phyloP scores from a whole-genome alignment of 768 basidiomycete species.

The Naganishia onofrii region DNA sequence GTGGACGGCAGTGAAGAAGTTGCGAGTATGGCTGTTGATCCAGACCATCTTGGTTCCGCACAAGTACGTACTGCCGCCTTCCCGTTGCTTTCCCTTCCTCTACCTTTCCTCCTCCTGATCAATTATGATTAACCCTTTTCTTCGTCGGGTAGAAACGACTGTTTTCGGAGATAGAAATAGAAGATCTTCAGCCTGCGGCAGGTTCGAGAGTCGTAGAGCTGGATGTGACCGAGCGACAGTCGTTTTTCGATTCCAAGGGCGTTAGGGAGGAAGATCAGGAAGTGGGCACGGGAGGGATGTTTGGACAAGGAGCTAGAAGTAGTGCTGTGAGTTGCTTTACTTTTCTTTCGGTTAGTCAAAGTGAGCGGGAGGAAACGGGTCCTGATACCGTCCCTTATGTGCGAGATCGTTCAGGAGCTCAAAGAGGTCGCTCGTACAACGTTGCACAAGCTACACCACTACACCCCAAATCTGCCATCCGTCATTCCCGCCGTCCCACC shows the following conservation, averaged over 20 bases:
- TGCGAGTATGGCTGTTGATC: conserved; percentile 49
- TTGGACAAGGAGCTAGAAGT: conserved; percentile 35
- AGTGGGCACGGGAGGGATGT: conserved; percentile 29
- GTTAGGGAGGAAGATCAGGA: conserved; percentile 31
- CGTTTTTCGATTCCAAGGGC: conserved; percentile 71
- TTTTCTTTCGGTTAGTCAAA: no score
- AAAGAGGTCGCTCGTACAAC: conserved; percentile 12
- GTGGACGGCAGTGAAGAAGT: conserved; percentile 50
- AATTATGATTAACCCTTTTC: conserved; percentile 4
- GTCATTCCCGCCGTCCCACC: conserved; percentile 24
- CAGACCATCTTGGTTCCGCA: conserved; percentile 34
- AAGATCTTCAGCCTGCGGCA: conserved; percentile 75
- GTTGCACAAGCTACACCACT: background rate
- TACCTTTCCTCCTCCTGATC: background rate
- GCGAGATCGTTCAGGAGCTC: conserved; percentile 10
- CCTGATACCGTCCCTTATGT: background rate
- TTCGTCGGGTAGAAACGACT: conserved; percentile 44
- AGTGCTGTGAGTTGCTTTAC: conserved; percentile 45
- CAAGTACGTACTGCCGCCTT: conserved; percentile 30
- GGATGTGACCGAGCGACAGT: conserved; percentile 80
- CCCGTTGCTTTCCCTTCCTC: no score
- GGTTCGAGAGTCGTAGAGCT: conserved; percentile 68
- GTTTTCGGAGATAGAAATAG: conserved; percentile 70
- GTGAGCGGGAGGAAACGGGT: background rate
- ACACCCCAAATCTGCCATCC: conserved; percentile 13